Base-by-base conservation (phyloP, 768 basidiomycete genomes). In the Harrya chromipes region DNA sequence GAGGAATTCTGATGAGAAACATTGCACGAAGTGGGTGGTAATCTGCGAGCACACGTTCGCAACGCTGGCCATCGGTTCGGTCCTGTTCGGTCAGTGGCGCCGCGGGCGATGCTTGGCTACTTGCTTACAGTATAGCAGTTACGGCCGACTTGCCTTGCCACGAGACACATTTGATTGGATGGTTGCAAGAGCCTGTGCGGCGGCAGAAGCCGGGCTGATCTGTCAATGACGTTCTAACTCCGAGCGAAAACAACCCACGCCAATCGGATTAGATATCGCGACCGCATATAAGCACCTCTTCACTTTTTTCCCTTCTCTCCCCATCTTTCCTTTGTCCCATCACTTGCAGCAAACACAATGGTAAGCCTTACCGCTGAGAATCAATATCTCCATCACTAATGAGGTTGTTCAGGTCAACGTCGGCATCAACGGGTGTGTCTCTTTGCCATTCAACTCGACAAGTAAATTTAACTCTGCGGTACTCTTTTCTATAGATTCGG, bases 341-440 rank as follows among this genome's bases (percentile, higher is more conserved):
- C 57, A 43, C 21, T 29, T 37, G 19, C 45, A 50, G 20, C 50
- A 47, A 17, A 13, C 29, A 63, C 45, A 54, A 68, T 68, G 66
- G 67, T 68, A 33, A 50, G 66, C 16, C 9, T 40, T 19, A 14
- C 7, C 26, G 2, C 16, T 8, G 9, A 29, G n/a, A 14, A 6
- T 1, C 1, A 7, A 16, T 1, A 3, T 34, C 31, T 1, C 6
- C n/a, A 20, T 53, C 35, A 23, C 40, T 66, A 1, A 66, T 11
- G 2, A 24, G 16, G 1, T 21, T 4, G 35, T 29, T 6, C 38
- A 75, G 70, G 85, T 92, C 75, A 88, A 90, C 74, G 92, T 94
- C 70, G 94, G 94, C 62, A 97, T 97, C 78, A 97, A 97, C 75
- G 93, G 93, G 91, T 94, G 75, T 59, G 82, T 59, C 33, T 46